Conservation (phyloP, 2,329 filamentous ascomycete species). For the Lecanicillium sp. region DNA sequence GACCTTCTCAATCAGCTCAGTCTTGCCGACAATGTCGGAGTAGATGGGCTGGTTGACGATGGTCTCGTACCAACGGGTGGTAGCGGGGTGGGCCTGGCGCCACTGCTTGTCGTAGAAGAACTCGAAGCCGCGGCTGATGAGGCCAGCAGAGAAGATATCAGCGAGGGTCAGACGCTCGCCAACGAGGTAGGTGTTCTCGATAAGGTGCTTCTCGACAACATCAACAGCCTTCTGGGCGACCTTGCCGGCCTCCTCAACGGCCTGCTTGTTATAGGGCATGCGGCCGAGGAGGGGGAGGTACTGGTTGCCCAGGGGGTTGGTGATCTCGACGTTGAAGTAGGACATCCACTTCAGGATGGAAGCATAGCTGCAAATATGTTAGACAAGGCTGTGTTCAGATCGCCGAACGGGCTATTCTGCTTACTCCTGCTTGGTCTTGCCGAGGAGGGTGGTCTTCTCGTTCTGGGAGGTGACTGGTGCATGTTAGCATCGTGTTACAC, state of each 20-base stretch:
- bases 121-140: constrained; percentile 84
- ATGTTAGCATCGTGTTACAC: constrained; percentile 28
- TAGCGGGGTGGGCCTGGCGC: constrained; percentile 75
- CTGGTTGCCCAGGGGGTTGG: constrained; percentile 69
- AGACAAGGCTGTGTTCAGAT: constrained; percentile 21
- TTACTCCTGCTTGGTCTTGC: constrained; percentile 99
- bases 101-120: constrained; percentile 90
- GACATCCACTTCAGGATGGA: constrained; percentile 98
- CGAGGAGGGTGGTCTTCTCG: constrained; percentile 98
- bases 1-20: constrained; percentile 76
- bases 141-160: constrained; percentile 76
- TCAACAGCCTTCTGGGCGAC: constrained; percentile 59
- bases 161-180: constrained; percentile 96
- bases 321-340: constrained; percentile 85
- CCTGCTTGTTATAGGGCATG: constrained; percentile 96
- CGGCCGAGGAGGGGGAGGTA: constrained; percentile 79
- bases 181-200: constrained; percentile 92
- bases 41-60: constrained; percentile 90
- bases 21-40: constrained; percentile 69
- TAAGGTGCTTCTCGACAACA: constrained; percentile 80
- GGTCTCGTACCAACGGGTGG: constrained; percentile 91
- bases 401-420: no score
- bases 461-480: constrained; percentile 91
- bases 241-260: constrained; percentile 73
- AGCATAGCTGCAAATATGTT: constrained; percentile 57